Conservation (phyloP, 2,329 filamentous ascomycete genomes). For the Colletotrichum ledebouriae region DNA sequence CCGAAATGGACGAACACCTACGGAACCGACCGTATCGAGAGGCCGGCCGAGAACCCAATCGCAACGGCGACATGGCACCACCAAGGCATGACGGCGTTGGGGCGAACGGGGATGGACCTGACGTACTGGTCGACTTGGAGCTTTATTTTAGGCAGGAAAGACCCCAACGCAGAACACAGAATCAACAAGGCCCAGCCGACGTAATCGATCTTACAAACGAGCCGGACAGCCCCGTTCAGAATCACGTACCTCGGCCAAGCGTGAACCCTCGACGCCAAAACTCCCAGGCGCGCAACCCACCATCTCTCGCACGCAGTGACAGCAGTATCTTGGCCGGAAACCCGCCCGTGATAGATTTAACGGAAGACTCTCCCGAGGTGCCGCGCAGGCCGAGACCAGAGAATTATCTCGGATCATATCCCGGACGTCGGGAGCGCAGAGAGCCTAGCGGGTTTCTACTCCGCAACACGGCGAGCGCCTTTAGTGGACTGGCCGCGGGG, state of each 20-base stretch:
- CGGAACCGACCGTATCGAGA: constrained; percentile 5
- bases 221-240: constrained; percentile 59
- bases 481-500: constrained; percentile 35
- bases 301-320: constrained; percentile 60
- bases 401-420: constrained; percentile 35
- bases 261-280: constrained; percentile 58
- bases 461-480: constrained; percentile 23
- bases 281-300: constrained; percentile 57
- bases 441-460: constrained; percentile 8
- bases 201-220: constrained; percentile 66
- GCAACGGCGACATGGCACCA: constrained; percentile 5
- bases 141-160: constrained; percentile 33
- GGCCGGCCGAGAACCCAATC: not conserved
- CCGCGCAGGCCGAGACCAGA: constrained; percentile 31
- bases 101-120: constrained; percentile 22
- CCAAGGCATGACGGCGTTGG: not conserved
- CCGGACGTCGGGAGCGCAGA: constrained; percentile 36
- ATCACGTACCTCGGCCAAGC: constrained; percentile 34
- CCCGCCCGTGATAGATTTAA: constrained; percentile 65
- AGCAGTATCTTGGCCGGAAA: constrained; percentile 55
- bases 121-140: constrained; percentile 49
- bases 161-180: constrained; percentile 29
- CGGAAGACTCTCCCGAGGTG: constrained; percentile 58
- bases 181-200: constrained; percentile 42
- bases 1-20: constrained; percentile 34